A percentile compares a stretch with the other conserved stretches of the same genome.
These are phyloP conservation scores for Aquilaria malaccensis DNA, from an alignment of 345 rosid species.

Conservation along the genomic window DNA sequence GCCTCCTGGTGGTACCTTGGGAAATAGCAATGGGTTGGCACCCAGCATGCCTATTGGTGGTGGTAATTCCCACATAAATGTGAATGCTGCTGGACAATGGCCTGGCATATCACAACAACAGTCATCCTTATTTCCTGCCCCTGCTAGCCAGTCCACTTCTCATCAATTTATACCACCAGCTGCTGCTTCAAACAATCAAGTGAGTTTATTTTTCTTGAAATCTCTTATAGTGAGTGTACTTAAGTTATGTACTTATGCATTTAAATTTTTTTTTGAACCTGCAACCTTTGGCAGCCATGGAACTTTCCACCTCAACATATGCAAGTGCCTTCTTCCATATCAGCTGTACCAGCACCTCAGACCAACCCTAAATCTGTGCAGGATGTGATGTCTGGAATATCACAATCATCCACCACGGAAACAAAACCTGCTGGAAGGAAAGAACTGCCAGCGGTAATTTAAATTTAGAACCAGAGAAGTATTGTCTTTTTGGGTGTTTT, in stretches of 20 bases:
- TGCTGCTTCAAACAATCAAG: slow-evolving; percentile 61
- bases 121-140: slow-evolving; percentile 35
- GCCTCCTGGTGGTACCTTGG: slow-evolving; percentile 26
- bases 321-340: slow-evolving; percentile 33
- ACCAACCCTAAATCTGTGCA: slow-evolving; percentile 22
- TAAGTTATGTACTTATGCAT: background rate
- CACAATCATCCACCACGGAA: slow-evolving; percentile 36
- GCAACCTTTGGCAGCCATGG: slow-evolving; percentile 45
- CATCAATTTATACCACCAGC: slow-evolving; percentile 38
- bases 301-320: slow-evolving; percentile 31
- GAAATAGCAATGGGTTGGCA: slow-evolving; percentile 23
- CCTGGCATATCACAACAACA: slow-evolving; percentile 41
- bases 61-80: slow-evolving; percentile 19
- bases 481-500: background rate
- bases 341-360: slow-evolving; percentile 38
- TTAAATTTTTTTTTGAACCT: slow-evolving; percentile 10
- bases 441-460: slow-evolving; percentile 73
- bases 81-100: slow-evolving; percentile 28
- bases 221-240: slow-evolving; percentile 2
- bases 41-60: slow-evolving; percentile 23
- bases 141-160: slow-evolving; percentile 30
- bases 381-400: slow-evolving; percentile 24
- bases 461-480: background rate
- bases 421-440: slow-evolving; percentile 48
- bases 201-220: slow-evolving; percentile 15